Percentiles rank a stretch among this genome's conserved stretches.
Evolutionary conservation across 2,329 filamentous ascomycete genomes (phyloP).

Genomic region (Sporothrix inflata): DNA sequence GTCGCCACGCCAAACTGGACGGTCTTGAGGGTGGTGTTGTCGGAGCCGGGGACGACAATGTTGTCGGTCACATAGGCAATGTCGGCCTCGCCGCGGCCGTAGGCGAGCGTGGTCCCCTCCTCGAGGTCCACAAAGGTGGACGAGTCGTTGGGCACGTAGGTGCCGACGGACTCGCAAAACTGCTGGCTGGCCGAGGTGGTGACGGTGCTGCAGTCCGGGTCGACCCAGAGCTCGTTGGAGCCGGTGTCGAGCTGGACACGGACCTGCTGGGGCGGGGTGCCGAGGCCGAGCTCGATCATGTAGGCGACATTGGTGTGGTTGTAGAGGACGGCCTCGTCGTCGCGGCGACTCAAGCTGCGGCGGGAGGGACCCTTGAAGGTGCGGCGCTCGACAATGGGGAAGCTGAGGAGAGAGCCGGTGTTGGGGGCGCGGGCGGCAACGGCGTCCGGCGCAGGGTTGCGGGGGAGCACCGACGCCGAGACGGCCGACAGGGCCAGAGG

Average conservation of each 20-base stretch:
- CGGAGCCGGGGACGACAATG: slow-evolving; percentile 39
- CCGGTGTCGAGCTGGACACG: slow-evolving; percentile 58
- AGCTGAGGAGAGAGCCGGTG: slow-evolving; percentile 24
- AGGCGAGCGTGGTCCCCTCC: slow-evolving; percentile 44
- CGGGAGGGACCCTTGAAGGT: not conserved
- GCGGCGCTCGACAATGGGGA: slow-evolving; percentile 29
- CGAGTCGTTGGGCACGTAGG: slow-evolving; percentile 46
- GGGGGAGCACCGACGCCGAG: slow-evolving; percentile 27
- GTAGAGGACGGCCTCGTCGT: slow-evolving; percentile 28
- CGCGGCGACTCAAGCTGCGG: slow-evolving; percentile 16
- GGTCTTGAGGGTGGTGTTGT: slow-evolving; percentile 45
- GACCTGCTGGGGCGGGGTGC: slow-evolving; percentile 53
- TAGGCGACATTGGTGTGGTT: slow-evolving; percentile 33
- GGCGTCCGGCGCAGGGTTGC: not conserved
- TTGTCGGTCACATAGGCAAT: slow-evolving; percentile 49
- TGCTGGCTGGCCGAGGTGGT: slow-evolving; percentile 37
- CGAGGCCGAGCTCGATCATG: slow-evolving; percentile 45
- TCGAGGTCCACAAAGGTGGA: slow-evolving; percentile 39
- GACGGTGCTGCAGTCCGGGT: slow-evolving; percentile 58
- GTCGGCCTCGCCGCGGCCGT: slow-evolving; percentile 51
- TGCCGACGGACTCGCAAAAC: slow-evolving; percentile 48
- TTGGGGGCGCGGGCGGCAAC: not conserved
- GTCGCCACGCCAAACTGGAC: slow-evolving; percentile 65
- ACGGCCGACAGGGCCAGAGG: slow-evolving; percentile 28
- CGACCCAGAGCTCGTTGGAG: slow-evolving; percentile 61